Evolutionary conservation across 129 eudicot species (phyloP), one percentile per base, ranked within the genome.

Genomic region (Helichrysum umbraculigerum): DNA sequence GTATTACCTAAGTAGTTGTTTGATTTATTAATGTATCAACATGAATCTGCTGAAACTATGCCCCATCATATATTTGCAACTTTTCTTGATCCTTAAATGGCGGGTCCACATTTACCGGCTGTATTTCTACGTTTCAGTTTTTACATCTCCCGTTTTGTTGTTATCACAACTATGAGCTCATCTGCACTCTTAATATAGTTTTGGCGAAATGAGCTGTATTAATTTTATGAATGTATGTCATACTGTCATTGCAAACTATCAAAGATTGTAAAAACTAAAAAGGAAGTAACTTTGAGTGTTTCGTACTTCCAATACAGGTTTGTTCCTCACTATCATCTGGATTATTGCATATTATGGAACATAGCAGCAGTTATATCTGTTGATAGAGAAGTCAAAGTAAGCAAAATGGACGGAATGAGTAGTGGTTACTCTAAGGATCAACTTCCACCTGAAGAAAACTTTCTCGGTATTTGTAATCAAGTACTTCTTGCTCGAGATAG

Each of bases 401-500:
- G 81, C 22, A 78, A 73, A 70, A 75, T 41, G 37, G 76, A 83
- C 42, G 84, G 71, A 73, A 75, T 42, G 29, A 76, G 85, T 30
- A 78, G 72, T 30, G 79, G 83, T 41, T 63, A 74, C 70, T 78
- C 82, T 50, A 96, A 91, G 66, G 96, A 83, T 41, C 47, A 41
- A 65, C 82, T 87, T 66, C 76, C 77, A 22, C 91, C 84, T 0
- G 97, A 92, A 75, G 97, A 95, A 65, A 91, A 89, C 54, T 95
- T 95, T 72, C 81, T 89, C 1, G 89, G 93, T 19, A 84, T 85
- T n/a, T 95, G 99, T 80, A 91, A 88, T 64, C 91, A 90, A 76
- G 96, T 91, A 39, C 84, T 95, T 71, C 96, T 89, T 63, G 97
- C 99, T 74, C 77, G 94, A 42, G 99, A 97, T 6, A 82, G 84